Percentiles rank a stretch among this genome's conserved stretches.
Evolutionary conservation across 176 grass and related monocot species (phyloP).

Genomic region (Zoysia pacifica): DNA sequence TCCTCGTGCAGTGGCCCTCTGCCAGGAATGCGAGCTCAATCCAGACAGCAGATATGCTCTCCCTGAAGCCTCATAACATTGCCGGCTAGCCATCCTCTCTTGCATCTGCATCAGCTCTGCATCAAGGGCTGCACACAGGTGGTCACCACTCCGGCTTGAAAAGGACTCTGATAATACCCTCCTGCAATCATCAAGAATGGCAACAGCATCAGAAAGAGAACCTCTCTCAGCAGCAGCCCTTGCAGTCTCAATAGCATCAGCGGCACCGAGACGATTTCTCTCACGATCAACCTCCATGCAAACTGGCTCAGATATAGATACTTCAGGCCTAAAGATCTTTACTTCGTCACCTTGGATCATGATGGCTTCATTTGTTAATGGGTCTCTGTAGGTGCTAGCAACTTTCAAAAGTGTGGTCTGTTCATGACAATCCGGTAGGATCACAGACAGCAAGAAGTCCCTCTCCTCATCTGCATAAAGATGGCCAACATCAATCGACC

Average conservation of each 20-base stretch:
- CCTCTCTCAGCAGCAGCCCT: slow-evolving; percentile 79
- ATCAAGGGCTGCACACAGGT: slow-evolving; percentile 72
- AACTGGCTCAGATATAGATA: slow-evolving; percentile 37
- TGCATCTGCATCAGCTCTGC: slow-evolving; percentile 92
- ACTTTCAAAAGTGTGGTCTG: slow-evolving; percentile 66
- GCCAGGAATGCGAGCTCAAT: slow-evolving; percentile 92
- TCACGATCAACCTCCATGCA: slow-evolving; percentile 91
- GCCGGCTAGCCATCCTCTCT: slow-evolving; percentile 80
- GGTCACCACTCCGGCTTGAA: slow-evolving; percentile 65
- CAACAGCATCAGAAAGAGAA: slow-evolving; percentile 68
- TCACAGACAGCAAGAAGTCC: slow-evolving; percentile 75
- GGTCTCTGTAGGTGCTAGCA: slow-evolving; percentile 59
- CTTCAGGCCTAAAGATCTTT: slow-evolving; percentile 57
- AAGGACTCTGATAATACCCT: slow-evolving; percentile 55
- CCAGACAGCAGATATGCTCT: slow-evolving; percentile 84
- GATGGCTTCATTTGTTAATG: slow-evolving; percentile 63
- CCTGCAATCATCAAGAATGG: slow-evolving; percentile 67
- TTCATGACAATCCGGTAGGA: slow-evolving; percentile 57
- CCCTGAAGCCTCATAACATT: slow-evolving; percentile 69
- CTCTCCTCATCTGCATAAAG: slow-evolving; percentile 96
- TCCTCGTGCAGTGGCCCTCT: slow-evolving; percentile 78
- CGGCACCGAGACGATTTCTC: slow-evolving; percentile 76
- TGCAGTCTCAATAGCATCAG: slow-evolving; percentile 70
- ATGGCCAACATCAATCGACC: slow-evolving; percentile 75
- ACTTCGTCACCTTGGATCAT: slow-evolving; percentile 53